These are phyloP conservation scores for Pseudognaphalium luteoalbum DNA, from an alignment of 129 eudicot species.

Conservation along the genomic window DNA sequence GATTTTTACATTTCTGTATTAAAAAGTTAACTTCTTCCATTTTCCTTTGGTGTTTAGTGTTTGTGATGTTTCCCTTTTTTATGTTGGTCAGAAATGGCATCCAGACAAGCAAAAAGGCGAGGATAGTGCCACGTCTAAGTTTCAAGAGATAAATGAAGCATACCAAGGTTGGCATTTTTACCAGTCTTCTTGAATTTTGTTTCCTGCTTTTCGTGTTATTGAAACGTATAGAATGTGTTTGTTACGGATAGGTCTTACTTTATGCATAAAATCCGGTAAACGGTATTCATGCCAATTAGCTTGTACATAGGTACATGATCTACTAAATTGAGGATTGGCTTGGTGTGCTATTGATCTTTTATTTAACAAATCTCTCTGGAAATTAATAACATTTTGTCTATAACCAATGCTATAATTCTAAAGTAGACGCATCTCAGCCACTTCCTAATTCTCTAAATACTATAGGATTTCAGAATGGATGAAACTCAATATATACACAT, in stretches of 20 bases:
- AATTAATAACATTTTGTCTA: too few species aligned
- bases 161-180: slow-evolving; percentile 55
- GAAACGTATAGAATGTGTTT: too few species aligned
- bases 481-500: neutral
- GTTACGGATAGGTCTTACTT: neutral
- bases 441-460: neutral
- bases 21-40: neutral
- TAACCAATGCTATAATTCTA: too few species aligned
- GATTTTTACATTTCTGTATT: neutral
- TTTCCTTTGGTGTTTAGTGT: neutral
- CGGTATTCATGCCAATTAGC: too few species aligned
- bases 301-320: too few species aligned
- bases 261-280: too few species aligned
- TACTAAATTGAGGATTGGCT: neutral
- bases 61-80: neutral
- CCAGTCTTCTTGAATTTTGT: neutral
- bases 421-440: too few species aligned
- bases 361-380: too few species aligned
- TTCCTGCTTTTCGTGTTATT: neutral
- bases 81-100: slow-evolving; percentile 76
- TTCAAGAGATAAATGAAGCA: slow-evolving; percentile 93
- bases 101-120: slow-evolving; percentile 81
- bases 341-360: neutral
- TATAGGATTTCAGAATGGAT: neutral
- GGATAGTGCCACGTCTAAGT: slow-evolving; percentile 64